A percentile compares a stretch with the other conserved stretches of the same genome.
Evolutionary conservation across 1,139 yeast species (phyloP).

Genomic region (Geotrichum candidum): DNA sequence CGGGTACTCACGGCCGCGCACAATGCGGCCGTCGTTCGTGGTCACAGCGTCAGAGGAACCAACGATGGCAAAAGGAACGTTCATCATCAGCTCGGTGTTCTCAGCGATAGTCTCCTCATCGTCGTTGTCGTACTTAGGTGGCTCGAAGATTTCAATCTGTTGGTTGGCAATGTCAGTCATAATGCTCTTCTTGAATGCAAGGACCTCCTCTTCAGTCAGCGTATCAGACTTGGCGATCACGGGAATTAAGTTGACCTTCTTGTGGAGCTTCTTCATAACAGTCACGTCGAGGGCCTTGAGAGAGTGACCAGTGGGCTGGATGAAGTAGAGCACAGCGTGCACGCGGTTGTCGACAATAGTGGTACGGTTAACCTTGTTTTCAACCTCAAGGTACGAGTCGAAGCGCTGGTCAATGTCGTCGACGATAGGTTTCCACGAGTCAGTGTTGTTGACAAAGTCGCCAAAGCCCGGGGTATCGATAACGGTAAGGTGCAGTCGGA

Average conservation of each 20-base stretch:
- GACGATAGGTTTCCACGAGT: constrained; percentile 90
- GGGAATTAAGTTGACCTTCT: constrained; percentile 90
- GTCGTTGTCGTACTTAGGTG: constrained; percentile 74
- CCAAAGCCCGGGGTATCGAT: constrained; percentile 95
- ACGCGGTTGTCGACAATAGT: constrained; percentile 83
- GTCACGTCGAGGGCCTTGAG: constrained; percentile 83
- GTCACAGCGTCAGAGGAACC: constrained; percentile 82
- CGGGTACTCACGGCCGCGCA: constrained; percentile 92
- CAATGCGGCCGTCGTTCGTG: constrained; percentile 83
- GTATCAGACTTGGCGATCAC: constrained; percentile 94
- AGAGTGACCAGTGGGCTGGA: constrained; percentile 96
- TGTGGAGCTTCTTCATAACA: constrained; percentile 83
- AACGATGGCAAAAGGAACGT: constrained; percentile 80
- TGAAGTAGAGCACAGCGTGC: constrained; percentile 93
- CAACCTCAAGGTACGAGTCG: constrained; percentile 83
- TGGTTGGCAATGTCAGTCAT: constrained; percentile 71
- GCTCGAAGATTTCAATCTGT: constrained; percentile 71
- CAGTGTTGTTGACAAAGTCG: constrained; percentile 78
- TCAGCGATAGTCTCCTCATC: constrained; percentile 87
- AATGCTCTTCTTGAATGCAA: constrained; percentile 62
- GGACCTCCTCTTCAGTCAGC: constrained; percentile 79
- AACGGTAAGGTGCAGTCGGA: constrained; percentile 74
- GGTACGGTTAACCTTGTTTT: constrained; percentile 79
- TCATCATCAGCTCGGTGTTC: constrained; percentile 45
- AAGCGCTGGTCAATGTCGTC: constrained; percentile 83